These are phyloP conservation scores for Grigorovia jiainica DNA, from an alignment of 805 yeast species.

Conservation along the genomic window DNA sequence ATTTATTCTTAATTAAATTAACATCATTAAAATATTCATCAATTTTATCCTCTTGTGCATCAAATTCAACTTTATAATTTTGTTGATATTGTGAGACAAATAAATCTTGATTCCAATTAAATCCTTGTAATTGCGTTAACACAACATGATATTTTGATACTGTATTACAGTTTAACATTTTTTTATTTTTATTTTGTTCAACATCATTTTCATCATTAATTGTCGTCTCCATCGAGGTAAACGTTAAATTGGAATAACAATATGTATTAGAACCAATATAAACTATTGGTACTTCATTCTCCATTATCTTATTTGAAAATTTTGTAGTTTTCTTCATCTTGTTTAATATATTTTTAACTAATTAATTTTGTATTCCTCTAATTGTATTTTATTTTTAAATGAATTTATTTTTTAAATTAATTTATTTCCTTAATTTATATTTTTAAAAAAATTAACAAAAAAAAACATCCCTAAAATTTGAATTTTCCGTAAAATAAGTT, in stretches of 20 bases:
- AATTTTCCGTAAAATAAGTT: no score
- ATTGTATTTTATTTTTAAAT: no score
- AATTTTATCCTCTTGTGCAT: slow-evolving; percentile 9
- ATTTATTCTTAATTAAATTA: slow-evolving; percentile 5
- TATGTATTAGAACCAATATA: neutral
- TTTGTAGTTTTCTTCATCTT: no score
- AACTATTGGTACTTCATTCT: slow-evolving; percentile 4
- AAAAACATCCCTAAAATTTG: no score
- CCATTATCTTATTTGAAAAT: no score
- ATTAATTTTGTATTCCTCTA: no score
- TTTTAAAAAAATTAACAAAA: no score
- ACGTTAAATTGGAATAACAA: neutral
- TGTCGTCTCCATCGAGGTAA: no score
- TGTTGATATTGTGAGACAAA: slow-evolving; percentile 69
- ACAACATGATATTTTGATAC: slow-evolving; percentile 11
- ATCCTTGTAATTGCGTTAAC: slow-evolving; percentile 55
- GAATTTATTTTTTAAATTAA: no score
- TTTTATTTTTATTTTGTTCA: neutral
- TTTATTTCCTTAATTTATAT: no score
- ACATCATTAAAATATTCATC: slow-evolving; percentile 7
- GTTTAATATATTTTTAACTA: no score
- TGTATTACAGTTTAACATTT: neutral
- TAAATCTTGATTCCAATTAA: slow-evolving; percentile 65
- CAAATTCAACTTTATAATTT: slow-evolving; percentile 29
- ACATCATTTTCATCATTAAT: neutral